Evolutionary conservation across 768 basidiomycete species (phyloP).

Genomic region (Panellus pusillus): DNA sequence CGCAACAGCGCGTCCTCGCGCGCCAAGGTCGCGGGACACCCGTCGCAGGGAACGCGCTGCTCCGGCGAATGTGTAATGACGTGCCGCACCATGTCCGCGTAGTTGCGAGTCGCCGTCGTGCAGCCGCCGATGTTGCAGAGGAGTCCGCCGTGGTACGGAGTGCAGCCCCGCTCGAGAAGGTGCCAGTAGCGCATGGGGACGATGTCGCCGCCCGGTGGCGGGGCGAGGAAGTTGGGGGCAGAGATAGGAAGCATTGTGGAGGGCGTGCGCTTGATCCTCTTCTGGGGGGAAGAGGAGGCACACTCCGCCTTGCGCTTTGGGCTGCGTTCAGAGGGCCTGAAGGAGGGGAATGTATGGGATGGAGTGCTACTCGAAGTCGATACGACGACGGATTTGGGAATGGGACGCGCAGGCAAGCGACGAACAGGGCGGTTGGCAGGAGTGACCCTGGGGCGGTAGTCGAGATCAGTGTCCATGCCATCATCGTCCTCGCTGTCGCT

Average conservation of each 20-base stretch:
- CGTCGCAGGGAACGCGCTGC: not conserved
- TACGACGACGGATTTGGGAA: not conserved
- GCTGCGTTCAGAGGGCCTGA: not conserved
- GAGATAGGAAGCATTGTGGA: too few relatives aligned
- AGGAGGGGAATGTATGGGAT: not conserved
- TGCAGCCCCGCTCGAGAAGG: constrained; percentile 4
- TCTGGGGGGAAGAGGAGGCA: not conserved
- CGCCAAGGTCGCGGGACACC: not conserved
- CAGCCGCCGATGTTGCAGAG: constrained; percentile 1
- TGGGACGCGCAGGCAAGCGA: not conserved
- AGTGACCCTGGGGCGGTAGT: not conserved
- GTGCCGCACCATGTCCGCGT: constrained; percentile 8
- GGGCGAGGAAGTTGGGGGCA: not conserved
- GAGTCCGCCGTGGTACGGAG: not conserved
- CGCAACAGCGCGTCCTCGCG: not conserved
- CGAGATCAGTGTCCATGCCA: not conserved
- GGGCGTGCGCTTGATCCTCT: constrained; percentile 1
- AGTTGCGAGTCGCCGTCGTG: not conserved
- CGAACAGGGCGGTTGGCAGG: not conserved
- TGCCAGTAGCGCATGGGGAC: not conserved
- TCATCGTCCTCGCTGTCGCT: not conserved
- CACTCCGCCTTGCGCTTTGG: not conserved
- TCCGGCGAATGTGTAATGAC: not conserved
- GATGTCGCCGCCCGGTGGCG: not conserved
- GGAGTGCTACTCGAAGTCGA: not conserved